phyloP scores from a whole-genome alignment of 169 alveolate species.

The Neospora caninum region DNA sequence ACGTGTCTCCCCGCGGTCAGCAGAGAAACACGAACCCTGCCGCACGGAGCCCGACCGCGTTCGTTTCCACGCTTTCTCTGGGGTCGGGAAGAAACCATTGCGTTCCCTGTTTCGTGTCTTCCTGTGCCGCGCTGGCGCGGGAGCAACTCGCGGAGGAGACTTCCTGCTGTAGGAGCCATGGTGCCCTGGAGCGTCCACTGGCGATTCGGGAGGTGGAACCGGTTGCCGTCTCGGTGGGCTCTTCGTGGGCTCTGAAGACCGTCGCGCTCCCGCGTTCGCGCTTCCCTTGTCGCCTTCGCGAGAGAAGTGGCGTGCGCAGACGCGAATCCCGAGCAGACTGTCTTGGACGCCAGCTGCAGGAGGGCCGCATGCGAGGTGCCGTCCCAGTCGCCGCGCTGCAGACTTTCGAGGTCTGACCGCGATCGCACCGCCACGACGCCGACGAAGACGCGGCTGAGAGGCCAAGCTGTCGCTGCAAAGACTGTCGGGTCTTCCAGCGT shows the following conservation, averaged over 20 bases:
- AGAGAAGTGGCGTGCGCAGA: background rate
- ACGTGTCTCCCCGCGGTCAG: slow-evolving; percentile 58
- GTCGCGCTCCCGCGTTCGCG: slow-evolving; percentile 22
- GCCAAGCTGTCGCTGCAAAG: background rate
- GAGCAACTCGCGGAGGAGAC: background rate
- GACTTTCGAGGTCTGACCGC: background rate
- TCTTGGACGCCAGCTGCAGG: slow-evolving; percentile 48
- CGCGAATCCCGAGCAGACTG: background rate
- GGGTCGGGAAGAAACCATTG: background rate
- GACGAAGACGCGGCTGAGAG: slow-evolving; percentile 38
- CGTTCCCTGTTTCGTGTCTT: background rate
- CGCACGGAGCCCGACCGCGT: background rate
- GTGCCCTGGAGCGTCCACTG: slow-evolving; percentile 15
- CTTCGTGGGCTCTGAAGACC: background rate
- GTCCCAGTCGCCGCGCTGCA: slow-evolving; percentile 52
- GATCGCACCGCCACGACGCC: slow-evolving; percentile 51
- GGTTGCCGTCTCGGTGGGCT: background rate
- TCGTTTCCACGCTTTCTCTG: background rate
- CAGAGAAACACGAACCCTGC: slow-evolving; percentile 5
- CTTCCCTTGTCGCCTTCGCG: background rate
- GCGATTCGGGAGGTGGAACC: background rate
- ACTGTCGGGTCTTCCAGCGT: background rate
- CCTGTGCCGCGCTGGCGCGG: background rate
- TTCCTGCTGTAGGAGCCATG: slow-evolving; percentile 6
- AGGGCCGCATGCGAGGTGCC: slow-evolving; percentile 39